Evolutionary conservation across 2,329 filamentous ascomycete genomes (phyloP), one percentile per base, ranked within the genome.

Genomic region (Claviceps paspali): DNA sequence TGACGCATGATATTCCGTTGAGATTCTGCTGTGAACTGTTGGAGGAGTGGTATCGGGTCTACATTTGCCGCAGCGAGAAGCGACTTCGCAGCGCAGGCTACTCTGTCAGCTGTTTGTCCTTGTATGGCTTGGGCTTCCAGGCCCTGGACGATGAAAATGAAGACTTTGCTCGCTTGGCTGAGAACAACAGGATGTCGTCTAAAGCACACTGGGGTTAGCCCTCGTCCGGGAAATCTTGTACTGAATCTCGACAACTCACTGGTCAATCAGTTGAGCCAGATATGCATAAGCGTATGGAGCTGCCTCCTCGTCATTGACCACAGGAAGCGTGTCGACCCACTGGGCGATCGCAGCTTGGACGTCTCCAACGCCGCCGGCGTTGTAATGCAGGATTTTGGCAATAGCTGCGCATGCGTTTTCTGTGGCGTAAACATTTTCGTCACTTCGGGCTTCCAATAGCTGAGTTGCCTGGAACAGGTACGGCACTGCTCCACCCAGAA

Each of bases 361-460:
- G 50, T 92, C 84, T 38, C 67, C 67, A 14, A 98, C 78, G 53
- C 82, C 82, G 47, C 68, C 68, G 18, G 76, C 65, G 59, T 93
- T 95, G 64, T 79, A 95, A 55, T 94, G 86, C 45, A 98, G 67
- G 37, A 98, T 88, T 70, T 98, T 98, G 26, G 91, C 91, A 52
- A 98, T 91, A 47, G 85, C 86, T 29, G 91, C 88, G 48, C 85
- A 95, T 6, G 88, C 88, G 54, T 98, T 98, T 63, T 98, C 91
- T 2, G 91, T 96, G 2, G 91, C 91, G 54, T 93, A 98, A 2
- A 94, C 81, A 50, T 96, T 87, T 49, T 96, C 91, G 45, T 96
- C 91, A 33, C 75, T 79, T 45, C 91, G 76, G 5, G 88, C 79
- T 45, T 93, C 81, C 2, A 81, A 75, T 38, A 88, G 70, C 52